Base-by-base conservation (phyloP, 2,329 filamentous ascomycete genomes). In the Trichoderma sp. region DNA sequence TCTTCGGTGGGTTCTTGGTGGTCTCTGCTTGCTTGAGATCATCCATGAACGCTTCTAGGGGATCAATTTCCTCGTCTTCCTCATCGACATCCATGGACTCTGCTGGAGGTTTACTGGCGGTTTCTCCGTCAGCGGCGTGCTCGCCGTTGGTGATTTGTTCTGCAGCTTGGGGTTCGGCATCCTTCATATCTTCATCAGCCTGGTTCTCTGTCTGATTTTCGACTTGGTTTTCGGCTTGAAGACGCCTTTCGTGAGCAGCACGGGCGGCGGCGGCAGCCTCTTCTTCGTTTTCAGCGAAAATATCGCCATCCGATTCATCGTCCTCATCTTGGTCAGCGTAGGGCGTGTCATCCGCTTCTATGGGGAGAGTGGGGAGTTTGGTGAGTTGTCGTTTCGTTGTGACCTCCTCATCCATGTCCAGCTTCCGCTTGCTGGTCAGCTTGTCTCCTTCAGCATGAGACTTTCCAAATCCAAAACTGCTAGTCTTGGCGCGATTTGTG, bases 11-110 rank as follows among this genome's bases (percentile, higher is more conserved):
- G 19, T 49, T 57, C 61, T 79, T 79, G 65, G 80, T 82, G 71
- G 86, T 79, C 68, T 88, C 85, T 3, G 91, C 80, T 49, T 86
- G 79, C 67, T 86, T 84, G 19, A 89, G 84, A 71, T 87, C 88
- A 64, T 89, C 91, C 96, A 99, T 99, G 82, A 96, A 99, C n/a
- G 94, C 95, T 81, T 99, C 96, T 47, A 99, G 84, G 8, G 96
- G 93, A 78, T 99, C 96, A 43, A 96, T 82, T 68, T 89, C 85
- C 37, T 81, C 80, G 68, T 80, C 79, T 13, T 94, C 92, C 70
- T 77, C 81, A 73, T 89, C 88, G 70, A 88, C 81, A 33, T 89
- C 84, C 87, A 90, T 90, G 40, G 81, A 76, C 40, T 86, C 84
- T 47, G 37, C 37, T 35, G 62, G 62, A 70, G 43, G 55, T 13